Evolutionary conservation across 2,329 filamentous ascomycete species (phyloP).

Genomic region (Kalaharituber pfeilii): DNA sequence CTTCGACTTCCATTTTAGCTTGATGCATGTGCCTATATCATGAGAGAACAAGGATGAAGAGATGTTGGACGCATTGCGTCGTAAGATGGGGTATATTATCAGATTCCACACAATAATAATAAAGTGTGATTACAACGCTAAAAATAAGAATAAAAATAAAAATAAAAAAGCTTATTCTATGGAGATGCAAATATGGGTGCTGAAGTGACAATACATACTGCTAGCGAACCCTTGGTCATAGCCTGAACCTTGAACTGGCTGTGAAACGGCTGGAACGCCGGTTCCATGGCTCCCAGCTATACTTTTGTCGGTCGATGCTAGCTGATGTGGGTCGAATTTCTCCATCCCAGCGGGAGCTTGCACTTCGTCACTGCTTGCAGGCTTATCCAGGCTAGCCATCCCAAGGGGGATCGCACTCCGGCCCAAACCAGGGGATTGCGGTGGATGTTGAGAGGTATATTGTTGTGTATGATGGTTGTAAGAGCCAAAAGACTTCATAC

Average conservation of each 20-base stretch:
- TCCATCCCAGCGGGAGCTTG: slow-evolving; percentile 20
- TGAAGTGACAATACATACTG: too few relatives aligned
- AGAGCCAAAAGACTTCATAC: slow-evolving; percentile 16
- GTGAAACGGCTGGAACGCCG: too few relatives aligned
- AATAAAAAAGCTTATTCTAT: background rate
- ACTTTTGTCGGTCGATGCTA: slow-evolving; percentile 2
- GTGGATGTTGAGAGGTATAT: too few relatives aligned
- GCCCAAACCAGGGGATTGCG: slow-evolving; percentile 25
- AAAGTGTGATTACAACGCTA: too few relatives aligned
- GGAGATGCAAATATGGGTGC: background rate
- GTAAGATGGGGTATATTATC: too few relatives aligned
- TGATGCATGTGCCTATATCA: too few relatives aligned
- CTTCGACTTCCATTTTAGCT: too few relatives aligned
- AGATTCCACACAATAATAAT: too few relatives aligned
- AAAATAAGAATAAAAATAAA: too few relatives aligned
- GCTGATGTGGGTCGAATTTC: slow-evolving; percentile 21
- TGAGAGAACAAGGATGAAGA: too few relatives aligned
- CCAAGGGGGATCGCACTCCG: slow-evolving; percentile 23
- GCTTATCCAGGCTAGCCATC: slow-evolving; percentile 25
- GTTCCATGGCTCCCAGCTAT: background rate
- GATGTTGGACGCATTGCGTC: too few relatives aligned
- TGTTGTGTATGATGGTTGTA: slow-evolving; percentile 29
- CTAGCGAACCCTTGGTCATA: background rate
- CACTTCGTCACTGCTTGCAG: slow-evolving; percentile 17
- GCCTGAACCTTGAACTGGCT: background rate